Evolutionary conservation across 805 yeast species (phyloP), one percentile per base, ranked within the genome.

Genomic region (Kazachstania taianensis): DNA sequence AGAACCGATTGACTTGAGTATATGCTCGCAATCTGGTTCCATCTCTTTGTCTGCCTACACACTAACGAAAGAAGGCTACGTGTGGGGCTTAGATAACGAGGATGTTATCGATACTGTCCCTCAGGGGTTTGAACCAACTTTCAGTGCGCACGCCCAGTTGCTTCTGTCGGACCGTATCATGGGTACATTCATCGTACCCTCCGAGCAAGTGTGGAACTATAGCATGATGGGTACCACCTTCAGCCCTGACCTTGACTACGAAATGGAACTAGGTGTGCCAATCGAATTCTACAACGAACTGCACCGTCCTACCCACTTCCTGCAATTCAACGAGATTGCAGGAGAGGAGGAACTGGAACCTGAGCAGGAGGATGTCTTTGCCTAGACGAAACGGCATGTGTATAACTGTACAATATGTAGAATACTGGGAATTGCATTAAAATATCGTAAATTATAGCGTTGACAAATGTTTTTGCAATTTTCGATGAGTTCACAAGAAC

Each of bases 251-350:
- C 55, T 72, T 31, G 66, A 63, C 5, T 84, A 70, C 48, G 75
- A 66, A 10, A 53, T 86, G 55, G 83, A 81, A 52, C 51, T 81
- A 30, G 96, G 83, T 50, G 63, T 75, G 13, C 99, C 99, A 2
- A 48, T 80, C 25, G 74, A 81, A 5, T 92, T 79, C 52, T 92
- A 85, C 59, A 80, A 84, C 52, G 94, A 82, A 47, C 53, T 74
- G 24, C 98, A 92, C 52, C 77, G 98, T 32, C 92, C 96, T 2
- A 67, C 76, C 20, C 98, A 92, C 58, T 92, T 92, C 61, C 65
- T 75, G 33, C 70, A 77, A 5, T 85, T 89, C 53, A 73, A 69
- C 38, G 81, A 75, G 40, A 55, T 82, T 32, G 85, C 78, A 38
- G 75, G 69, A 14, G 60, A 56, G 7, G 61, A 56, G 17, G 73